phyloP scores from a whole-genome alignment of 2,329 filamentous ascomycete genomes.

The Cordyceps militaris region DNA sequence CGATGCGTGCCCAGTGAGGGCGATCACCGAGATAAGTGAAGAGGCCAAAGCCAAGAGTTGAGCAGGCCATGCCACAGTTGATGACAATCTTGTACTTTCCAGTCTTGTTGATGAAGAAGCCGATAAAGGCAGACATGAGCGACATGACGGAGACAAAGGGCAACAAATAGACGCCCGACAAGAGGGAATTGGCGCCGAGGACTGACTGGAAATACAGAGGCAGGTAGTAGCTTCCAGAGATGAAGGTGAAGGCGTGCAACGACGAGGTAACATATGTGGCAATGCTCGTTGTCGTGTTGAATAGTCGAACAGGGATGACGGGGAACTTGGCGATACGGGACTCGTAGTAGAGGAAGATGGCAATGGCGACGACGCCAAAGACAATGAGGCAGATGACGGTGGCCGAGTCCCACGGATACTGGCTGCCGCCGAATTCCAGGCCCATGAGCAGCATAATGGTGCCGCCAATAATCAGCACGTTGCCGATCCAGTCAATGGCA shows the following conservation, averaged over 20 bases:
- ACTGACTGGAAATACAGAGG: conserved; percentile 81
- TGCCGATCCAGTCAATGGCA: conserved; percentile 54
- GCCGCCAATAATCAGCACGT: conserved; percentile 59
- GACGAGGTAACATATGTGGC: conserved; percentile 61
- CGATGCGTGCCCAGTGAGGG: conserved; percentile 47
- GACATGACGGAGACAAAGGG: conserved; percentile 64
- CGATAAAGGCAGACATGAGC: conserved; percentile 50
- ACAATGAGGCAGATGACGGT: conserved; percentile 71
- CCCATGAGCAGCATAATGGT: conserved; percentile 83
- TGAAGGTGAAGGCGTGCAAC: conserved; percentile 70
- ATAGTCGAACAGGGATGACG: conserved; percentile 68
- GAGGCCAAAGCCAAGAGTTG: conserved; percentile 58
- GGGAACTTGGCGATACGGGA: conserved; percentile 68
- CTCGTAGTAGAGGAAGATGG: conserved; percentile 65
- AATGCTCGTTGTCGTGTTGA: conserved; percentile 58
- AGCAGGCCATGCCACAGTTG: conserved; percentile 48
- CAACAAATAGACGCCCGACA: conserved; percentile 68
- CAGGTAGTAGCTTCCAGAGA: conserved; percentile 70
- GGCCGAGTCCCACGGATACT: conserved; percentile 66
- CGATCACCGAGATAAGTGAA: conserved; percentile 54
- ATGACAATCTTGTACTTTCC: conserved; percentile 60
- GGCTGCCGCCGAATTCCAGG: conserved; percentile 74
- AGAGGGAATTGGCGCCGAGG: conserved; percentile 58
- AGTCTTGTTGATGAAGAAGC: conserved; percentile 54
- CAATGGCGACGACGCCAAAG: conserved; percentile 59